Evolutionary conservation across 345 rosid species (phyloP).

Genomic region (Populus deltoides): DNA sequence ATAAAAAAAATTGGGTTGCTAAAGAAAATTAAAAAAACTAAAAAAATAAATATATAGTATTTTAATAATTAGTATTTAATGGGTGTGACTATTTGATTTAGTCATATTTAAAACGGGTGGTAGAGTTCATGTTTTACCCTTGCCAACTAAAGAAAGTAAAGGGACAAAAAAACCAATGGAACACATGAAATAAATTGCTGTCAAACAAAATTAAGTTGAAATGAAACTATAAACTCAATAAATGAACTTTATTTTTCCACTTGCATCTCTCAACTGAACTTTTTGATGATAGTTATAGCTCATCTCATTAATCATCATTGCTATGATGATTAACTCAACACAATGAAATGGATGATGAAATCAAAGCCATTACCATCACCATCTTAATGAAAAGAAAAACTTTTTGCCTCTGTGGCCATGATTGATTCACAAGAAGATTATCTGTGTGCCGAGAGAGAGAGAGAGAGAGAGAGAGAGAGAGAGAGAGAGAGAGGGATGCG

Average conservation of each 20-base stretch:
- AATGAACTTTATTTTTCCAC: background rate
- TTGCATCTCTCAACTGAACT: background rate
- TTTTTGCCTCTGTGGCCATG: background rate
- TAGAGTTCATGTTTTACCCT: too few relatives aligned
- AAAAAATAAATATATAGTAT: too few relatives aligned
- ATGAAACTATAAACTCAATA: too few relatives aligned
- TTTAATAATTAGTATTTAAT: too few relatives aligned
- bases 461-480: background rate
- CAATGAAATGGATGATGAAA: background rate
- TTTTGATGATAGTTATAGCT: background rate
- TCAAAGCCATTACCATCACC: background rate
- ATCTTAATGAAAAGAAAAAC: background rate
- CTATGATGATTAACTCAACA: background rate
- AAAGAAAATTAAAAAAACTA: too few relatives aligned
- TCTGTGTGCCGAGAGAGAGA: background rate
- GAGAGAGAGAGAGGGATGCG: background rate
- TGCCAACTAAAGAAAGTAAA: too few relatives aligned
- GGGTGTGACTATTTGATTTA: too few relatives aligned
- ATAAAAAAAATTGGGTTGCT: too few relatives aligned
- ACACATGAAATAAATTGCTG: too few relatives aligned
- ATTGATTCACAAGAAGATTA: slow-evolving; percentile 7
- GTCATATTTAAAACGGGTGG: too few relatives aligned
- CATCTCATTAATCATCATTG: background rate
- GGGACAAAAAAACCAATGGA: too few relatives aligned
- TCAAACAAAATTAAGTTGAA: too few relatives aligned